Evolutionary conservation across 148 eudicot species (phyloP).

Genomic region (Amaranthus cruentus): DNA sequence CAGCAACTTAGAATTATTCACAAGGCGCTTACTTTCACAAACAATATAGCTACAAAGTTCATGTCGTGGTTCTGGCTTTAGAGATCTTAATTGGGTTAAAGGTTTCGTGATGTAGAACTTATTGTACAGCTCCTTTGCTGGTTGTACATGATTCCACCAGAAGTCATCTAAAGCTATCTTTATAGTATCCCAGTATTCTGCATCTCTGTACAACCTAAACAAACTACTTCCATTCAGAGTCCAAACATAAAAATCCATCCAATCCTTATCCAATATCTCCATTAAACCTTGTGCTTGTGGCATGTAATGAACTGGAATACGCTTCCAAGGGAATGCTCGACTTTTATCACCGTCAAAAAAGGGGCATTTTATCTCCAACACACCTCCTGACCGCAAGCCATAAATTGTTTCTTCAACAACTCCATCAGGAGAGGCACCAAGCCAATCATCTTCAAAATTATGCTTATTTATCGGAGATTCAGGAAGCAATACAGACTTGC

Average conservation of each 20-base stretch:
- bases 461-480: slow-evolving; percentile 48
- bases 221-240: slow-evolving; percentile 70
- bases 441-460: slow-evolving; percentile 53
- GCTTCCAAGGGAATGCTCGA: slow-evolving; percentile 49
- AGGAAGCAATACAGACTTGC: slow-evolving; percentile 46
- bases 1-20: slow-evolving; percentile 46
- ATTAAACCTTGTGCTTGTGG: slow-evolving; percentile 92
- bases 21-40: slow-evolving; percentile 45
- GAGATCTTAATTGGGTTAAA: slow-evolving; percentile 33
- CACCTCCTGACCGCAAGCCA: slow-evolving; percentile 52
- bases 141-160: slow-evolving; percentile 85
- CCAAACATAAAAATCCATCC: slow-evolving; percentile 91
- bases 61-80: slow-evolving; percentile 63
- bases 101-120: slow-evolving; percentile 44
- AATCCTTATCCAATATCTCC: slow-evolving; percentile 77
- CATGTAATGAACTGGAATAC: slow-evolving; percentile 50
- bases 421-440: slow-evolving; percentile 87
- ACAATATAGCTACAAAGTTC: slow-evolving; percentile 41
- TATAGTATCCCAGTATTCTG: slow-evolving; percentile 59
- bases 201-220: slow-evolving; percentile 58
- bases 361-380: slow-evolving; percentile 80
- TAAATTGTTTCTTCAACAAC: slow-evolving; percentile 37
- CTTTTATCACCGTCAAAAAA: slow-evolving; percentile 55
- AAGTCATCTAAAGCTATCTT: slow-evolving; percentile 66
- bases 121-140: slow-evolving; percentile 53